Evolutionary conservation across 2,329 filamentous ascomycete genomes (phyloP).

Genomic region (Magnaporthiopsis rhizophila): DNA sequence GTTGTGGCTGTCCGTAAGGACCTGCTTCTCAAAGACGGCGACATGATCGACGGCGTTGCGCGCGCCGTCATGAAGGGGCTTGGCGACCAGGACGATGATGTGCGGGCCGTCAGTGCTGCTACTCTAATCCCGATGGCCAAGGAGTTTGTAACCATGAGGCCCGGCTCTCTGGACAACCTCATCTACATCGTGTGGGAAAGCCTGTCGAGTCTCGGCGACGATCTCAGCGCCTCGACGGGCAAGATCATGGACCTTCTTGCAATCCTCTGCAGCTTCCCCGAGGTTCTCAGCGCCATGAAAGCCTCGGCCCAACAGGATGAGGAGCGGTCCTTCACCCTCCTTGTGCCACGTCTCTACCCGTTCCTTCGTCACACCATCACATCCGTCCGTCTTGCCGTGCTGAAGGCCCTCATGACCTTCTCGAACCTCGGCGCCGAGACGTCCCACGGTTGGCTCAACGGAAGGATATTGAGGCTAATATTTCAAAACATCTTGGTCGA

Average conservation of each 20-base stretch:
- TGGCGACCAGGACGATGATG: constrained; percentile 86
- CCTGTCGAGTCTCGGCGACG: constrained; percentile 91
- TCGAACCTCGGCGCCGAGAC: constrained; percentile 71
- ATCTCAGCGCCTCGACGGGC: constrained; percentile 92
- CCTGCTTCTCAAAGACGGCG: constrained; percentile 71
- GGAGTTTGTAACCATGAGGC: constrained; percentile 83
- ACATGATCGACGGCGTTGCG: constrained; percentile 88
- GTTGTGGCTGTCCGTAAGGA: constrained; percentile 93
- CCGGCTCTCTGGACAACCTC: constrained; percentile 66
- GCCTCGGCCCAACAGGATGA: constrained; percentile 73
- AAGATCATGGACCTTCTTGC: constrained; percentile 98
- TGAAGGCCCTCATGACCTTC: constrained; percentile 90
- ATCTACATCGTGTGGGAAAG: constrained; percentile 98
- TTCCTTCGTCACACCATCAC: constrained; percentile 97
- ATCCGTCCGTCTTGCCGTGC: constrained; percentile 83
- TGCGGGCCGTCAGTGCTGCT: constrained; percentile 93
- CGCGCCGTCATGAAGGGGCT: constrained; percentile 91
- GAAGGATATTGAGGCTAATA: constrained; percentile 76
- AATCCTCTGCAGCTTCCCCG: constrained; percentile 87
- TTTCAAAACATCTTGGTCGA: constrained; percentile 96
- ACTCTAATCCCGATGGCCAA: constrained; percentile 93
- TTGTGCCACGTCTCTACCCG: constrained; percentile 90
- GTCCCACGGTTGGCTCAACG: constrained; percentile 89
- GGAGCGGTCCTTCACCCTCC: constrained; percentile 80
- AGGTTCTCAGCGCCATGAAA: constrained; percentile 93